Conservation (phyloP, 228 moss, liverwort and hornwort genomes). For the Sphagnum magellanicum region DNA sequence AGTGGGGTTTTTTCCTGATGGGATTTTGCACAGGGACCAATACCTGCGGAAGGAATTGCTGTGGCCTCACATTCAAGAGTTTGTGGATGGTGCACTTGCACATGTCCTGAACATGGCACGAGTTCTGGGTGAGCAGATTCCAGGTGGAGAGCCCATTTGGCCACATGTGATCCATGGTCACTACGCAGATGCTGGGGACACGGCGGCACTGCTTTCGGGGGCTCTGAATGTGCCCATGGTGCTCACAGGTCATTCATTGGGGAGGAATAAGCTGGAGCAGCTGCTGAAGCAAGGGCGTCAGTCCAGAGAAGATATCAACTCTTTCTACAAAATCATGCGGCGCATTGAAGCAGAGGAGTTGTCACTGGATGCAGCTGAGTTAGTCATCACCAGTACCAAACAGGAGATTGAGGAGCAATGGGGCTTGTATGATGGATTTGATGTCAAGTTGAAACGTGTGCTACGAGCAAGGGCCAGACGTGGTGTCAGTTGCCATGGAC, state of each 20-base stretch:
- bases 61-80: slow-evolving; percentile 73
- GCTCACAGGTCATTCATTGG: slow-evolving; percentile 70
- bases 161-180: slow-evolving; percentile 71
- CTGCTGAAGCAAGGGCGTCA: slow-evolving; percentile 68
- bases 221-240: slow-evolving; percentile 83
- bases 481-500: slow-evolving; percentile 60
- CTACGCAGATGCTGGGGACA: slow-evolving; percentile 76
- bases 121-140: slow-evolving; percentile 71
- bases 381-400: slow-evolving; percentile 75
- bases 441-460: slow-evolving; percentile 61
- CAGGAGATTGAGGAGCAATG: slow-evolving; percentile 86
- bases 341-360: slow-evolving; percentile 79
- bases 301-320: slow-evolving; percentile 58
- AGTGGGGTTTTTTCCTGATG: no score
- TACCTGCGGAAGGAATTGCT: slow-evolving; percentile 70
- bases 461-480: slow-evolving; percentile 52
- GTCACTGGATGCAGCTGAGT: slow-evolving; percentile 66
- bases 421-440: slow-evolving; percentile 79
- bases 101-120: slow-evolving; percentile 68
- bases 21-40: slow-evolving; percentile 31
- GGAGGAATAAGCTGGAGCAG: slow-evolving; percentile 79
- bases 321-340: slow-evolving; percentile 64
- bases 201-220: slow-evolving; percentile 60
- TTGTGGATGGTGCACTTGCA: slow-evolving; percentile 64
- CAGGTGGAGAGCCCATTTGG: slow-evolving; percentile 46